phyloP scores from a whole-genome alignment of 164 flowering plant genomes.

The Liquidambar formosana region DNA sequence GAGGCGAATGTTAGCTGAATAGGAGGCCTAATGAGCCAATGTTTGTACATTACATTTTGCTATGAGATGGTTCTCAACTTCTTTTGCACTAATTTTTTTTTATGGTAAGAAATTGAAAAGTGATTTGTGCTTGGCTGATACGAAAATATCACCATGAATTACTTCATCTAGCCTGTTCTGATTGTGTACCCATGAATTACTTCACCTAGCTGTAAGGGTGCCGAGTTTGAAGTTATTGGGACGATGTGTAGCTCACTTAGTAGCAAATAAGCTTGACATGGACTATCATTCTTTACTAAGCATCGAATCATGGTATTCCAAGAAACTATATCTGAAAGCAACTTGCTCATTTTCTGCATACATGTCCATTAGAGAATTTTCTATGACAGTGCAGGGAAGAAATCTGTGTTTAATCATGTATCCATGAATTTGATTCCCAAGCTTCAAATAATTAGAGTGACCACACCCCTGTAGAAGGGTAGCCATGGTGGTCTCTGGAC shows the following conservation, averaged over 20 bases:
- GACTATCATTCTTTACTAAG: conserved; percentile 19
- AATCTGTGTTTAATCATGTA: conserved; percentile 24
- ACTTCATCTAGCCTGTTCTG: conserved; percentile 2
- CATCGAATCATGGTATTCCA: conserved; percentile 36
- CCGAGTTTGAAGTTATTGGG: background rate
- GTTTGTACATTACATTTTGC: too few species aligned
- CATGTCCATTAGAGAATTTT: conserved; percentile 38
- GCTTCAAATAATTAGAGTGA: conserved; percentile 12
- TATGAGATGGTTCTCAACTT: too few species aligned
- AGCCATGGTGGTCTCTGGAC: conserved; percentile 32
- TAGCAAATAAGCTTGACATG: conserved; percentile 13
- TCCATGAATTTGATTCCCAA: conserved; percentile 28
- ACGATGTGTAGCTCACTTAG: conserved; percentile 18
- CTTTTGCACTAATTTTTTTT: too few species aligned
- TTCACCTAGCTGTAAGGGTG: background rate
- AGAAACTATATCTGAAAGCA: conserved; percentile 26
- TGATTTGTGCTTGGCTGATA: too few species aligned
- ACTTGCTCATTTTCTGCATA: conserved; percentile 23
- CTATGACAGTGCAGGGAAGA: conserved; percentile 19
- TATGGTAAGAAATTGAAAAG: too few species aligned
- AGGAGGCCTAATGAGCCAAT: too few species aligned
- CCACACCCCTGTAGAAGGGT: conserved; percentile 30
- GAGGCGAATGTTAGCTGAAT: too few species aligned
- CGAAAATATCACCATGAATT: background rate
- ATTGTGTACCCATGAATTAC: conserved; percentile 7